Evolutionary conservation across 2,329 filamentous ascomycete species (phyloP).

Genomic region (Stagonosporopsis vannaccii): DNA sequence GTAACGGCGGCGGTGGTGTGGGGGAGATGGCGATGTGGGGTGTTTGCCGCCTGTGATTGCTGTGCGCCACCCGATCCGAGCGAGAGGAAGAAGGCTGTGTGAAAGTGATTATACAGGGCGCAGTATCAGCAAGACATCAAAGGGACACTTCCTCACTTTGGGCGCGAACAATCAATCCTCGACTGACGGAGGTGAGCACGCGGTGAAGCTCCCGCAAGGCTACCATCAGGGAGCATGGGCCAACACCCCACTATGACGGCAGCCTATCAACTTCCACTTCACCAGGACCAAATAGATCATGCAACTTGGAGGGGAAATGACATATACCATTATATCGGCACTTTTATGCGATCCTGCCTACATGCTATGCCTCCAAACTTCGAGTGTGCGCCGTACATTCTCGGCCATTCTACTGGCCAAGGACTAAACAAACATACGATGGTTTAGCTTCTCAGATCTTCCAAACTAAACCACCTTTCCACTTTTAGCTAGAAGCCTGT

Average conservation of each 20-base stretch:
- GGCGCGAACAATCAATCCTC: constrained; percentile 16
- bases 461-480: no score
- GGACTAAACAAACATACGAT: no score
- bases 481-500: no score
- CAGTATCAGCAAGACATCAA: background rate
- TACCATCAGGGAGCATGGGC: constrained; percentile 23
- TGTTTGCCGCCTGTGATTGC: constrained; percentile 17
- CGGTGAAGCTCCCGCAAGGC: constrained; percentile 33
- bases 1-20: constrained; percentile 14
- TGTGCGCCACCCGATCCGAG: background rate
- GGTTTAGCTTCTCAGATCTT: no score
- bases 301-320: no score
- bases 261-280: constrained; percentile 5
- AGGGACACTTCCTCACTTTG: background rate
- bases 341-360: no score
- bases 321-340: no score
- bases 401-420: no score
- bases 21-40: constrained; percentile 29
- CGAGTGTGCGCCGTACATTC: no score
- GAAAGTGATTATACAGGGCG: background rate
- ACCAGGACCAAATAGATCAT: background rate
- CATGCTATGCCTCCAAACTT: no score
- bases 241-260: constrained; percentile 25
- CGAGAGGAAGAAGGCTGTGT: background rate
- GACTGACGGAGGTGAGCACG: constrained; percentile 19